phyloP scores from a whole-genome alignment of 139 green algal genomes.

The Mesostigma viride region DNA sequence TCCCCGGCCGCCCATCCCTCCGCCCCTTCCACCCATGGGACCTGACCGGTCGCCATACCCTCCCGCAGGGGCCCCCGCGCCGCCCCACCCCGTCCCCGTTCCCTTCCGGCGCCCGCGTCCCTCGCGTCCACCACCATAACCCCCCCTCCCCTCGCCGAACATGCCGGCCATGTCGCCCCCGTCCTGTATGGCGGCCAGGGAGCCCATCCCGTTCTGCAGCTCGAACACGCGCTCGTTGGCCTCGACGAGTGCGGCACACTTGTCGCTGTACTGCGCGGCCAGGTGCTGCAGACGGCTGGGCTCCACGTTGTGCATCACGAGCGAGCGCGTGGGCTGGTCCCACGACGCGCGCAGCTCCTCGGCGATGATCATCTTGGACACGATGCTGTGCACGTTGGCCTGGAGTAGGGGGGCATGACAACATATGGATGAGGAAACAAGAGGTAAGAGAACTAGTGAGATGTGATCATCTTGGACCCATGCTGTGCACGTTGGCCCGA shows the following conservation, averaged over 20 bases:
- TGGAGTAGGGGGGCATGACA: no score
- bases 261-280: constrained; percentile 36
- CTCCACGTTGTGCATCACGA: constrained; percentile 80
- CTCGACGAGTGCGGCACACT: constrained; percentile 64
- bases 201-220: constrained; percentile 9
- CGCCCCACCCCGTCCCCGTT: constrained; percentile 6
- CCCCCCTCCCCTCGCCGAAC: background rate
- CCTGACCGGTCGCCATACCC: constrained; percentile 29
- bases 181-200: constrained; percentile 8
- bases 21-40: constrained; percentile 18
- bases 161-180: constrained; percentile 5
- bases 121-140: background rate
- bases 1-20: constrained; percentile 10
- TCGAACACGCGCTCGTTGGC: constrained; percentile 77
- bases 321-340: constrained; percentile 84
- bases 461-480: no score
- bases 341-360: constrained; percentile 76
- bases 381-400: constrained; percentile 54
- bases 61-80: constrained; percentile 8
- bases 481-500: no score
- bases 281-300: constrained; percentile 64
- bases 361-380: constrained; percentile 79
- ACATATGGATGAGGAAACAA: constrained; percentile 15
- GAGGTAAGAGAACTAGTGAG: no score
- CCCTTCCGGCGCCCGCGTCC: constrained; percentile 7